These are phyloP conservation scores for Jacaranda copaia DNA, from an alignment of 257 asterid species.

Conservation along the genomic window DNA sequence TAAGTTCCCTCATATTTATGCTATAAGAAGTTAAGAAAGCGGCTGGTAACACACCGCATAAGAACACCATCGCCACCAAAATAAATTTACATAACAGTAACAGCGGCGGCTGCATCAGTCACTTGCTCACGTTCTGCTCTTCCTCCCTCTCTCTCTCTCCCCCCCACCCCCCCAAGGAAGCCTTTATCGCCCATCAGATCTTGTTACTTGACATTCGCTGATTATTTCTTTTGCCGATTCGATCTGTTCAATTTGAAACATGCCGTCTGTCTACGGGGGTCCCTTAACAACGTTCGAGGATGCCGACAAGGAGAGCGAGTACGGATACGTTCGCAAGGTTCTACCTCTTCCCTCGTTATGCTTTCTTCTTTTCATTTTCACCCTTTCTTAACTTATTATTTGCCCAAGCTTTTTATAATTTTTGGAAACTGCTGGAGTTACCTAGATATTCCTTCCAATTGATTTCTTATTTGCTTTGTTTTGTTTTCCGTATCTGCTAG, in stretches of 20 bases:
- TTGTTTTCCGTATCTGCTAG: too few species aligned
- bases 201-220: not conserved
- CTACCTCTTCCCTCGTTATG: constrained; percentile 1
- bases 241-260: constrained; percentile 42
- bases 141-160: not conserved
- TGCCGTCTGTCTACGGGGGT: constrained; percentile 84
- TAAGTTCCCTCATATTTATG: too few species aligned
- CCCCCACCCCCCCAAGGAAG: not conserved
- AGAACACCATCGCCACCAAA: too few species aligned
- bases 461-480: too few species aligned
- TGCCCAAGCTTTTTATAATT: too few species aligned
- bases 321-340: constrained; percentile 98
- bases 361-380: constrained; percentile 6
- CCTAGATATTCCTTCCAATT: too few species aligned
- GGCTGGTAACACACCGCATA: too few species aligned
- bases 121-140: not conserved
- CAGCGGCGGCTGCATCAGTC: not conserved
- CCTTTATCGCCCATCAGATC: not conserved
- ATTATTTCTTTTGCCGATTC: not conserved
- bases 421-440: too few species aligned
- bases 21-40: too few species aligned
- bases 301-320: constrained; percentile 99
- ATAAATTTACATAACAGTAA: not conserved
- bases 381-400: not conserved
- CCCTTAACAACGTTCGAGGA: constrained; percentile 94